These are phyloP conservation scores for Leucoagaricus sp. DNA, from an alignment of 1,284 basidiomycete genomes.

Conservation along the genomic window DNA sequence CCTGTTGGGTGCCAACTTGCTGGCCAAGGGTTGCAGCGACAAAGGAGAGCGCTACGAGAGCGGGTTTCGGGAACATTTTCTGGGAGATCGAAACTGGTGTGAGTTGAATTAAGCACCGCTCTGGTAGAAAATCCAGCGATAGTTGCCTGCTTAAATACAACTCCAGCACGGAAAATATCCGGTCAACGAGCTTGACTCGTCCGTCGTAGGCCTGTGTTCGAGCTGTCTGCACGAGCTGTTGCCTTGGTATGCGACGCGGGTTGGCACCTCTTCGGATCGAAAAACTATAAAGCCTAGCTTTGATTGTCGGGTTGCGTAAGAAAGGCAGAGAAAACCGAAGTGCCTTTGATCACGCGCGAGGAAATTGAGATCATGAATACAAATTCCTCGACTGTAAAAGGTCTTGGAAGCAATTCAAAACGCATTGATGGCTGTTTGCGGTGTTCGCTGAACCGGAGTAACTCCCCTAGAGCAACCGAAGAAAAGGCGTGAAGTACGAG, in stretches of 20 bases:
- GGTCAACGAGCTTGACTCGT: not conserved
- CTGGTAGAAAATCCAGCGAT: too few relatives aligned
- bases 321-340: not conserved
- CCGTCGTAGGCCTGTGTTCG: not conserved
- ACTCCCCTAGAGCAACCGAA: conserved; percentile 1
- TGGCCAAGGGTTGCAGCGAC: conserved; percentile 34
- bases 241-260: not conserved
- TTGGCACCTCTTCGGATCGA: conserved; percentile 12
- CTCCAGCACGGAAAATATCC: not conserved
- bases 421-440: not conserved
- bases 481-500: conserved; percentile 3
- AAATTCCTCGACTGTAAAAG: too few relatives aligned
- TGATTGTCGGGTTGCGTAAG: conserved; percentile 2
- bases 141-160: conserved; percentile 6
- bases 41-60: conserved; percentile 24
- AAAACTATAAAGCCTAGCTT: not conserved
- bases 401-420: not conserved
- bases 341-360: conserved; percentile 1
- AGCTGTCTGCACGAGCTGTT: not conserved
- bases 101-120: not conserved
- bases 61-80: conserved; percentile 6
- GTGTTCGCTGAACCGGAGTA: not conserved
- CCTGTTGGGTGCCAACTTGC: conserved; percentile 35
- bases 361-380: not conserved
- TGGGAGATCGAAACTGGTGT: too few relatives aligned